Evolutionary conservation across 2,329 filamentous ascomycete genomes (phyloP), one percentile per base, ranked within the genome.

Genomic region (Thielaviopsis euricoi): DNA sequence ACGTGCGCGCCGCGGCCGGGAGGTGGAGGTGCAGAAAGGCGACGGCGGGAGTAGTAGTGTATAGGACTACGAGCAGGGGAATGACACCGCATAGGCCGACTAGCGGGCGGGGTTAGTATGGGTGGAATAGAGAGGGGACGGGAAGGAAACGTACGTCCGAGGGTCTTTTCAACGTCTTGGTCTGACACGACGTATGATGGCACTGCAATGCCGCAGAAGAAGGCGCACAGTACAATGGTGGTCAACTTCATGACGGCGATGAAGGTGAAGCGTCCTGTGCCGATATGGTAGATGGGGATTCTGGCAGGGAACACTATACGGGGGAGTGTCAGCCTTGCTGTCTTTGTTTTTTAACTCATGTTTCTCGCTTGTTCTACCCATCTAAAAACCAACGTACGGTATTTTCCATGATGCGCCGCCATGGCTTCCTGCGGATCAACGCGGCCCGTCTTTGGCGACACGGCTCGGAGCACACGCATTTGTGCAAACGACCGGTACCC

Each of bases 211-310:
- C 84, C 70, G 62, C 75, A 76, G 64, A 87, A 87, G 63, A 85
- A 80, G 22, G 76, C 76, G 58, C 85, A 84, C 46, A 86, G 69
- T 61, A 89, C 80, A 48, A 93, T 75, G 2, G 84, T 83, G 0
- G 82, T 82, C 58, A 91, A 71, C 65, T 89, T 88, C 61, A 87
- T 68, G 65, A 82, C 79, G 53, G 84, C 86, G 52, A 91, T 71
- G 63, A 86, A 83, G 6, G 82, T 79, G 29, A 79, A 84, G 59
- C 80, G 77, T 9, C 76, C 76, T 0, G 80, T 84, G 56, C 87
- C 86, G 56, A 82, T 82, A 70, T 89, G 85, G 69, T 87, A 94
- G 61, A 94, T 78, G 63, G 89, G 76, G 26, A 90, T 66, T 15
- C 72, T 73, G 62, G 80, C 75, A 0, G 81, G 80, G 60, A 77